Percentiles rank a stretch among this genome's conserved stretches.
Evolutionary conservation across 2,329 filamentous ascomycete species (phyloP).

Genomic region (Fusarium buharicum): DNA sequence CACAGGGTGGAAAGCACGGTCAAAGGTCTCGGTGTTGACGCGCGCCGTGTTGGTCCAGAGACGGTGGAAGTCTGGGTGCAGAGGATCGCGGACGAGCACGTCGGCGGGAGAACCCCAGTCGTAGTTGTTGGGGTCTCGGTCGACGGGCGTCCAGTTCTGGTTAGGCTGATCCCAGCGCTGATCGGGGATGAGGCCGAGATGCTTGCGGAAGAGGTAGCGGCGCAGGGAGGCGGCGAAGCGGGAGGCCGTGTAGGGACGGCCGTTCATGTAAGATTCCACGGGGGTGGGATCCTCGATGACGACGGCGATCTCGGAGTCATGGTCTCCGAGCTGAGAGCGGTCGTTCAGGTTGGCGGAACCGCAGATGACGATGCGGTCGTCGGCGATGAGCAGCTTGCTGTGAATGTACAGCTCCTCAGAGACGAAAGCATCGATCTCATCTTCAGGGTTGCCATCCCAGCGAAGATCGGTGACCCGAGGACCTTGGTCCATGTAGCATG

Average conservation of each 20-base stretch:
- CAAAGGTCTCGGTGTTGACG: conserved; percentile 83
- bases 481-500: conserved; percentile 85
- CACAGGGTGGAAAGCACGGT: conserved; percentile 82
- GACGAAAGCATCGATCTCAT: conserved; percentile 70
- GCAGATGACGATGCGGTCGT: conserved; percentile 84
- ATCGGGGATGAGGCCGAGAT: conserved; percentile 82
- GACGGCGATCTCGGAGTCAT: conserved; percentile 91
- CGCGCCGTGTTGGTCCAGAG: conserved; percentile 79
- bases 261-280: conserved; percentile 78
- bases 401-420: conserved; percentile 72
- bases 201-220: conserved; percentile 88
- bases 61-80: conserved; percentile 73
- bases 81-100: conserved; percentile 76
- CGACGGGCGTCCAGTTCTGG: conserved; percentile 80
- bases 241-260: conserved; percentile 75
- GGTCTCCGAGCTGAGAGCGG: conserved; percentile 80
- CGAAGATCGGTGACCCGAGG: conserved; percentile 70
- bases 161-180: conserved; percentile 75
- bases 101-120: conserved; percentile 76
- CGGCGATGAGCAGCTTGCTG: conserved; percentile 80
- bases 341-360: conserved; percentile 72
- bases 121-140: conserved; percentile 75
- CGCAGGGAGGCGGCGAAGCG: conserved; percentile 83
- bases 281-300: conserved; percentile 81
- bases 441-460: conserved; percentile 65